A percentile compares a stretch with the other conserved stretches of the same genome.
These are phyloP conservation scores for Amylostereum areolatum DNA, from an alignment of 1,284 basidiomycete species.

Conservation along the genomic window DNA sequence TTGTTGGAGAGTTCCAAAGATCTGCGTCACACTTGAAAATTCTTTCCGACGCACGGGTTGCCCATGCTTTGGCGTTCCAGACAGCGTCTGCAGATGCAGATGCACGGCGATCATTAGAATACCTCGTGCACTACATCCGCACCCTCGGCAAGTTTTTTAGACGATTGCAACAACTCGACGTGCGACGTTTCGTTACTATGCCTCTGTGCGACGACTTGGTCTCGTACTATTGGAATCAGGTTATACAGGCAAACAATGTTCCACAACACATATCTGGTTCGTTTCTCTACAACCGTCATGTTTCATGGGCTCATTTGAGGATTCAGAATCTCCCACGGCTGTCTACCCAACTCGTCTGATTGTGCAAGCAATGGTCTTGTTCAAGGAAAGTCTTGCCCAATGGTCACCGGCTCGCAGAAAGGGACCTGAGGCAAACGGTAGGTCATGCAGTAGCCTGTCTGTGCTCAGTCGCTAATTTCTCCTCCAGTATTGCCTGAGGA, in stretches of 20 bases:
- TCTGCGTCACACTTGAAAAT: constrained; percentile 49
- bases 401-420: constrained; percentile 62
- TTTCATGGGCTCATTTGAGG: background rate
- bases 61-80: constrained; percentile 25
- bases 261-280: constrained; percentile 52
- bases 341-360: constrained; percentile 75
- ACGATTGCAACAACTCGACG: constrained; percentile 59
- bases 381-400: constrained; percentile 76
- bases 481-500: constrained; percentile 35
- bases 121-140: constrained; percentile 60
- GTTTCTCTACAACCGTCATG: constrained; percentile 6
- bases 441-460: constrained; percentile 9
- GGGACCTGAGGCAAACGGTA: constrained; percentile 53
- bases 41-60: constrained; percentile 44
- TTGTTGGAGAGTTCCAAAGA: constrained; percentile 52
- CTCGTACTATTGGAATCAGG: constrained; percentile 72
- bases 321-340: constrained; percentile 42
- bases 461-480: constrained; percentile 4
- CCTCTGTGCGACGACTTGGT: constrained; percentile 61
- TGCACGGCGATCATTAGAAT: constrained; percentile 36
- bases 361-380: constrained; percentile 82
- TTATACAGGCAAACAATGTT: constrained; percentile 56
- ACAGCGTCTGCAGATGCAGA: constrained; percentile 20
- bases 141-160: constrained; percentile 75
- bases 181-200: constrained; percentile 53